A percentile compares a stretch with the other conserved stretches of the same genome.
Evolutionary conservation across 192 early-diverging fungal genomes (phyloP).

Genomic region (Diversispora eburnea): DNA sequence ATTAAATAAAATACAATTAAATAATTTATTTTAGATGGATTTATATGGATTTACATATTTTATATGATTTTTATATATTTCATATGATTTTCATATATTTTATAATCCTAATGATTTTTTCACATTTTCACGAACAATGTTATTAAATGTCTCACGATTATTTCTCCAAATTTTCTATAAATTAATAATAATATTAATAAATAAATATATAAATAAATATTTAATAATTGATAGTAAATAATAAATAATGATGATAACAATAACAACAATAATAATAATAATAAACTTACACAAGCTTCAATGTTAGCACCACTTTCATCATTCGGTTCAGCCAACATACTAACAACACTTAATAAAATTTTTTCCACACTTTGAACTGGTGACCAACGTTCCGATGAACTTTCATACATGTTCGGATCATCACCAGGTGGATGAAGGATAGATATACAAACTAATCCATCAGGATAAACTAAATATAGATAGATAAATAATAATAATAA

Average conservation of each 20-base stretch:
- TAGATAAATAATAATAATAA: neutral
- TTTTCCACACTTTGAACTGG: conserved; percentile 99
- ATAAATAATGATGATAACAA: neutral
- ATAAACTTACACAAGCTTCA: conserved; percentile 78
- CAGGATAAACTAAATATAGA: conserved; percentile 68
- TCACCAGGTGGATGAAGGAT: conserved; percentile 97
- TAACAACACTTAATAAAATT: conserved; percentile 90
- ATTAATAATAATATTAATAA: neutral
- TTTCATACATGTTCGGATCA: conserved; percentile 97
- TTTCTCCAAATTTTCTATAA: conserved; percentile 85
- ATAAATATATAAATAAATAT: neutral
- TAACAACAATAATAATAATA: neutral
- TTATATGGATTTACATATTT: too few species aligned
- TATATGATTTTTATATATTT: neutral
- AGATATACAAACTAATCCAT: conserved; percentile 97
- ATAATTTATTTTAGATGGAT: too few species aligned
- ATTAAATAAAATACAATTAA: too few species aligned
- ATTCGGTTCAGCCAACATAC: conserved; percentile 97
- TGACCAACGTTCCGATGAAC: conserved; percentile 91
- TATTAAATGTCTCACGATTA: conserved; percentile 78
- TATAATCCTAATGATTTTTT: conserved; percentile 76
- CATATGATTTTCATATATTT: neutral
- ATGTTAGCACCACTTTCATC: conserved; percentile 98
- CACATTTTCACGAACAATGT: conserved; percentile 74
- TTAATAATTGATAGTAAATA: neutral